phyloP scores from a whole-genome alignment of 2,329 filamentous ascomycete species.

The Arthrinium phaeospermum region DNA sequence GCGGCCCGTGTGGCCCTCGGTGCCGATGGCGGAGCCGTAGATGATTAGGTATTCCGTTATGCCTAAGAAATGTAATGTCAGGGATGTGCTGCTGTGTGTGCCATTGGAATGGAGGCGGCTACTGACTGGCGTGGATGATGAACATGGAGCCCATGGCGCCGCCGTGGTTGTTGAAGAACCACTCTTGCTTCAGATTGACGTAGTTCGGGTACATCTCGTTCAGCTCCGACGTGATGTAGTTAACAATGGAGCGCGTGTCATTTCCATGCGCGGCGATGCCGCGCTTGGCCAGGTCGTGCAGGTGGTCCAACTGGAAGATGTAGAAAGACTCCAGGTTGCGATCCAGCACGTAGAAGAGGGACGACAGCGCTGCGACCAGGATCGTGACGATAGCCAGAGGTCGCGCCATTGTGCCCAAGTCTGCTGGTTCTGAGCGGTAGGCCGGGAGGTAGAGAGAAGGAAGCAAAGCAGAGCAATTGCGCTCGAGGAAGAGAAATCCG shows the following conservation, averaged over 20 bases:
- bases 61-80: conserved; percentile 12
- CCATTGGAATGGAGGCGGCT: neutral
- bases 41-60: conserved; percentile 93
- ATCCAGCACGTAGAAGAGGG: conserved; percentile 62
- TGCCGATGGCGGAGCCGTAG: conserved; percentile 83
- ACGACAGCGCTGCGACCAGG: conserved; percentile 49
- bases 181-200: conserved; percentile 77
- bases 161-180: conserved; percentile 91
- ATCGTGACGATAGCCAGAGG: conserved; percentile 21
- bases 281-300: conserved; percentile 71
- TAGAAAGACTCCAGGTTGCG: conserved; percentile 70
- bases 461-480: neutral
- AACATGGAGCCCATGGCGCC: conserved; percentile 94
- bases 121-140: conserved; percentile 82
- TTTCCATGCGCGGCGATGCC: conserved; percentile 74
- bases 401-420: conserved; percentile 11
- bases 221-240: conserved; percentile 73
- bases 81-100: neutral
- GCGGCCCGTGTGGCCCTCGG: conserved; percentile 85
- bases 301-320: conserved; percentile 72
- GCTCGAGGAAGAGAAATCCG: neutral
- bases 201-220: conserved; percentile 56
- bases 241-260: conserved; percentile 72
- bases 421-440: neutral
- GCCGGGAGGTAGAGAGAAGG: neutral